phyloP scores from a whole-genome alignment of 2,329 filamentous ascomycete species.

The Aureobasidium sp. region DNA sequence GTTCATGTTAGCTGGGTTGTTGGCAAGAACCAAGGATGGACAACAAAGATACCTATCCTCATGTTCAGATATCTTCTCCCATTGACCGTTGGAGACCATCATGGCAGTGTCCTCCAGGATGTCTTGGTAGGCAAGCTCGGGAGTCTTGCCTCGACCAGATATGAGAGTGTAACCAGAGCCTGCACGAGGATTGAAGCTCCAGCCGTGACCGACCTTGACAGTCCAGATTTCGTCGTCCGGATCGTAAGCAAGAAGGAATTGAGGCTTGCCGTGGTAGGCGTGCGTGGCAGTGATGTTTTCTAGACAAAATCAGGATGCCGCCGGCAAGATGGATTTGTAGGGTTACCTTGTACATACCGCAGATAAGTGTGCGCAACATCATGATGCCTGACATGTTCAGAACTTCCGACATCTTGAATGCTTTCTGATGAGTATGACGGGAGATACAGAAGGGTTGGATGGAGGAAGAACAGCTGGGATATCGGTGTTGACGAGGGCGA shows the following conservation, averaged over 20 bases:
- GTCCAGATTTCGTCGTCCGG: not conserved
- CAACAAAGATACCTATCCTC: not conserved
- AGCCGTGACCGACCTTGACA: not conserved
- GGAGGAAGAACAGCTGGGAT: too few species aligned
- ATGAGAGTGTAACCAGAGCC: not conserved
- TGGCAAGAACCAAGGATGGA: not conserved
- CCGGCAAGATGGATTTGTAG: too few species aligned
- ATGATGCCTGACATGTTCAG: not conserved
- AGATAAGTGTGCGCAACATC: not conserved
- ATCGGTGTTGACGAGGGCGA: not conserved
- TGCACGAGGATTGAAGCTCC: not conserved
- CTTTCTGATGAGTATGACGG: not conserved
- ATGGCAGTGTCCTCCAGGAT: too few species aligned
- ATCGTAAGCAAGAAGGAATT: not conserved
- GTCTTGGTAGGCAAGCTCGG: not conserved
- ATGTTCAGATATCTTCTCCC: too few species aligned
- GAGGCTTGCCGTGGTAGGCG: not conserved
- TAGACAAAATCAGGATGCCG: not conserved
- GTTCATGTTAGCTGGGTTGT: too few species aligned
- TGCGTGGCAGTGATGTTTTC: not conserved
- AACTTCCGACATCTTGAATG: not conserved
- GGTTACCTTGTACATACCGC: not conserved
- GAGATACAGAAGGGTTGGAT: too few species aligned
- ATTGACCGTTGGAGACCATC: too few species aligned
- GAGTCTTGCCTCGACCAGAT: not conserved